These are phyloP conservation scores for Leccinum subgranulosum DNA, from an alignment of 768 basidiomycete genomes.

Conservation along the genomic window DNA sequence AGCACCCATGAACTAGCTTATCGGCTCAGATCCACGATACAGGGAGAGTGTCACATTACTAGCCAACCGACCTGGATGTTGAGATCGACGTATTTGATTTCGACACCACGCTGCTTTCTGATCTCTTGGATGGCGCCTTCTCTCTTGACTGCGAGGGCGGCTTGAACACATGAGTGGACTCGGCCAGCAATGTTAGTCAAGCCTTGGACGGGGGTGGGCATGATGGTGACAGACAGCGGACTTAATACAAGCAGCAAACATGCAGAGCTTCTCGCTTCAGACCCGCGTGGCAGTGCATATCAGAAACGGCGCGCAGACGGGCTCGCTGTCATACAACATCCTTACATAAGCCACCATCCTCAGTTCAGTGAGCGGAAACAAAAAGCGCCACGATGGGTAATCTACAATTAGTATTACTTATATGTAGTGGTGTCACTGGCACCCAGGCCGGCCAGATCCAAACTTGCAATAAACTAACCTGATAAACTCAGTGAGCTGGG, in stretches of 20 bases:
- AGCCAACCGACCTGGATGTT: conserved; percentile 47
- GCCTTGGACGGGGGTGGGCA: conserved; percentile 4
- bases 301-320: neutral
- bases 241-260: neutral
- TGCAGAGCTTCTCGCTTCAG: neutral
- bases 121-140: conserved; percentile 33
- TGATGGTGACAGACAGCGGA: neutral
- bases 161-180: conserved; percentile 1
- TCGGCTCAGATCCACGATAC: conserved; percentile 1
- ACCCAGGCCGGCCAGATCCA: too few species aligned
- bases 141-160: conserved; percentile 7
- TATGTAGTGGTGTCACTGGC: neutral
- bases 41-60: neutral
- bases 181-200: conserved; percentile 13
- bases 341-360: neutral
- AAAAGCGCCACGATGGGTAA: neutral
- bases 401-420: neutral
- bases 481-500: too few species aligned
- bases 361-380: neutral
- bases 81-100: conserved; percentile 53
- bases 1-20: conserved; percentile 63
- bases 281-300: neutral
- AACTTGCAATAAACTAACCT: too few species aligned
- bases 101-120: conserved; percentile 32
- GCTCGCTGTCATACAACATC: neutral